Evolutionary conservation across 225 moss, liverwort and hornwort species (phyloP), one percentile per base, ranked within the genome.

Genomic region (Bryum argenteum): DNA sequence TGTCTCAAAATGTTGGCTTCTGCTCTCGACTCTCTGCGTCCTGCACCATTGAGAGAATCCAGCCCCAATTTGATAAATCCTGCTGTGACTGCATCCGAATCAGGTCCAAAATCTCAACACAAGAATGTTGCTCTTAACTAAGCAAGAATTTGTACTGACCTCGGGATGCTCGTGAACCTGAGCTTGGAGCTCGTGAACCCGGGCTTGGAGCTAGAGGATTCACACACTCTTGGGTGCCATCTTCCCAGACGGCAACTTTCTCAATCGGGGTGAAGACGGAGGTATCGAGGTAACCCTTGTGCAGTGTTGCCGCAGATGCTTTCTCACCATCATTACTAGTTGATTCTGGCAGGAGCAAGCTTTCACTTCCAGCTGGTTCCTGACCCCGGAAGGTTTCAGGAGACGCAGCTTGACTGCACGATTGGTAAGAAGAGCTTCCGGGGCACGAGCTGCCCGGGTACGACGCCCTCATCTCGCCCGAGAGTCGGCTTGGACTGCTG

Each of bases 1-100:
- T 91, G 91, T 42, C 81, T 87, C 37, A 91, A 70, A 70, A 93
- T 91, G n/a, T 82, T 96, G 53, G 93, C 91, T 83, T 96, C 96
- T 21, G 82, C 91, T 83, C 91, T 77, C 28, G 89, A 88, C 41
- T 84, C 83, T 50, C 72, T 80, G 55, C 72, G 83, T 71, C 72
- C 86, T 89, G 84, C 69, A 45, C 39, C 33, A 37, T 37, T 28
- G 20, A 52, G 37, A 54, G 38, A 20, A 77, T 52, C 41, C 10
- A 1, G 9, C 17, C 58, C 58, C 33, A 16, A 68, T 26, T 26
- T 26, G 4, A 2, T 26, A 2, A 33, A 33, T 4, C 33, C 33
- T 33, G 33, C 26, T 33, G 33, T 33, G 33, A 33, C 33, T 33
- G 33, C 33, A 33, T 6, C 33, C 5, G 33, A 33, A 6, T 33